Evolutionary conservation across 805 yeast species (phyloP), one percentile per base, ranked within the genome.

Genomic region (Candida nemodendra): DNA sequence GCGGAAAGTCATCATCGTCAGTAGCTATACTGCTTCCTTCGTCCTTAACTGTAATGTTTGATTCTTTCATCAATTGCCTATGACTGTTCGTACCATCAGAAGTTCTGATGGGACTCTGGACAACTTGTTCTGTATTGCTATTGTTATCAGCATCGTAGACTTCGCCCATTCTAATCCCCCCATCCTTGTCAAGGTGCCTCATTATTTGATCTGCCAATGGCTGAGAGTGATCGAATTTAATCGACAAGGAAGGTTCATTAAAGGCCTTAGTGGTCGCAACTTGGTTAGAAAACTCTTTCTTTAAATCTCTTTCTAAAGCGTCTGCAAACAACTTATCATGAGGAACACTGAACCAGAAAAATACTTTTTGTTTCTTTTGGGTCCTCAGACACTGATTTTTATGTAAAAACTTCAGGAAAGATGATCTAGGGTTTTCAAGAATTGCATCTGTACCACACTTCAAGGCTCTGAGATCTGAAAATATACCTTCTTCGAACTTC

Each of bases 401-500:
- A 64, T 84, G 88, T 18, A 91, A 67, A 53, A 91, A 89, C 45
- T 83, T 84, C 42, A 91, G 69, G 57, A 91, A 89, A 24, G 79
- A 81, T 0, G 95, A 86, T 56, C 85, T 79, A 12, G 98, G 96
- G 32, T 77, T 78, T 59, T 91, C 98, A 41, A 91, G 67, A 4
- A 87, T 74, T 11, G 98, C 96, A 66, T 88, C 91, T 4, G 79
- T 72, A 16, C 93, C 95, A 57, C 88, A 78, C 63, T 90, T 91
- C 43, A 93, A 69, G 45, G 84, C 79, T 50, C 99, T 76, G 47
- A 91, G 66, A 60, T 93, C 98, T 6, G 95, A 84, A 52, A 93
- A 91, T 18, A 91, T 81, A 15, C 98, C 97, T 65, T 91, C 99
- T 66, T 91, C 98, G 57, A 91, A 91, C 65, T 93, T 91, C 64